These are phyloP conservation scores for Polymyxa betae DNA, from an alignment of 208 protist genomes.

Conservation along the genomic window DNA sequence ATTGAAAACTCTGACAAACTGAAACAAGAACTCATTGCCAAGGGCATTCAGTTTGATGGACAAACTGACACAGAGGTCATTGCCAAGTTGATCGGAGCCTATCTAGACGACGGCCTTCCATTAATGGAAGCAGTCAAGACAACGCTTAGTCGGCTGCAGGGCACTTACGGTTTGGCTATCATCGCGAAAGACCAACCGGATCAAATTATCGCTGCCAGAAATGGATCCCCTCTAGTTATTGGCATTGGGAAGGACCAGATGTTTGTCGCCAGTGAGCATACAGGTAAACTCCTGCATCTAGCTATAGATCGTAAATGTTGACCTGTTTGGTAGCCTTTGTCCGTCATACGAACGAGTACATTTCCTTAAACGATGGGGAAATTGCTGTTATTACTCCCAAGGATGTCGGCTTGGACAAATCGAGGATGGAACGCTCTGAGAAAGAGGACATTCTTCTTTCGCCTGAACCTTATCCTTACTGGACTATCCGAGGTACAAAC, in stretches of 20 bases:
- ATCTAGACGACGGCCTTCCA: constrained; percentile 68
- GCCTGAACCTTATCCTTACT: constrained; percentile 73
- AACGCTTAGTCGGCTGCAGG: constrained; percentile 71
- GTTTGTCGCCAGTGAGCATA: constrained; percentile 71
- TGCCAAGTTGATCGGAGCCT: constrained; percentile 68
- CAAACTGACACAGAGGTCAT: constrained; percentile 60
- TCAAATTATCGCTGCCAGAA: constrained; percentile 70
- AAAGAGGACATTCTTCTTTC: constrained; percentile 70
- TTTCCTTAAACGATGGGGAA: constrained; percentile 75
- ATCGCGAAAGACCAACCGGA: constrained; percentile 71
- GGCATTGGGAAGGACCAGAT: constrained; percentile 73
- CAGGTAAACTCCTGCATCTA: constrained; percentile 45
- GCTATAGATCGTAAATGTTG: background rate
- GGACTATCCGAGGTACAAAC: constrained; percentile 66
- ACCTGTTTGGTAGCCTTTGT: constrained; percentile 62
- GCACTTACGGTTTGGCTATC: constrained; percentile 74
- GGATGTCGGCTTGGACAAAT: constrained; percentile 68
- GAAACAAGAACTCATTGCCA: constrained; percentile 58
- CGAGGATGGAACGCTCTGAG: constrained; percentile 66
- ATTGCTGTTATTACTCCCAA: constrained; percentile 72
- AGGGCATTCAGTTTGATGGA: constrained; percentile 51
- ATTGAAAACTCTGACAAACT: constrained; percentile 59
- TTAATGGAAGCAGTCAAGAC: constrained; percentile 72
- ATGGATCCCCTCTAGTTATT: constrained; percentile 73
- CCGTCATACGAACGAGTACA: constrained; percentile 74